Percentiles rank a stretch among this genome's conserved stretches.
Conservation (phyloP, 495 filamentous ascomycete species). For the Penicillium lividum region DNA sequence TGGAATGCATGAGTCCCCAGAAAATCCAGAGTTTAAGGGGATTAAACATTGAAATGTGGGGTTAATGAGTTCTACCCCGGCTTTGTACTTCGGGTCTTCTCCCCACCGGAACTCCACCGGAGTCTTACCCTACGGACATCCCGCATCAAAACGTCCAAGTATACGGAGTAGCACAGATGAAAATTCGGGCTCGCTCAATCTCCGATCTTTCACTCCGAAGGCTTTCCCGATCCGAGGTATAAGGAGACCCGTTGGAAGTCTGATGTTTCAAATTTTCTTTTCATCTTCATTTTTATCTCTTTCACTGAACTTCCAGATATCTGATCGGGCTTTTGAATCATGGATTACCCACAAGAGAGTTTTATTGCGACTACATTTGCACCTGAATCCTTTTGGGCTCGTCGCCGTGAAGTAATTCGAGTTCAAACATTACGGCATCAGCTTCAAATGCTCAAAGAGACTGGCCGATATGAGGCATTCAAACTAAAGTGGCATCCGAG, state of each 20-base stretch:
- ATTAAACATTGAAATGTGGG: background rate
- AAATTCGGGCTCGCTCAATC: constrained; percentile 15
- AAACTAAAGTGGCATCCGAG: constrained; percentile 50
- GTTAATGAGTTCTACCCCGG: background rate
- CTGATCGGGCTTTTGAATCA: background rate
- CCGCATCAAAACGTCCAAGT: constrained; percentile 8
- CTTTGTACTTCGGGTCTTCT: background rate
- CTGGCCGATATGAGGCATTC: constrained; percentile 58
- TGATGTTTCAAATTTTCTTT: background rate
- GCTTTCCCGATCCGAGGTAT: constrained; percentile 2
- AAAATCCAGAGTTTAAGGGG: background rate
- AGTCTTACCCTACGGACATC: constrained; percentile 17
- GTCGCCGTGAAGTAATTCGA: constrained; percentile 43
- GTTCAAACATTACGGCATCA: constrained; percentile 44
- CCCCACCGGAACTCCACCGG: constrained; percentile 27
- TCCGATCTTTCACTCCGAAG: constrained; percentile 9
- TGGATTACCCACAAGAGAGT: constrained; percentile 37
- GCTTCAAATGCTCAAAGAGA: constrained; percentile 52
- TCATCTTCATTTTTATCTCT: background rate
- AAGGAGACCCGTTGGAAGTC: background rate
- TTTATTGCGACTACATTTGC: constrained; percentile 35
- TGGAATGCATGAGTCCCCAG: constrained; percentile 2
- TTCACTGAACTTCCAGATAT: background rate
- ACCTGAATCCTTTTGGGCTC: constrained; percentile 31
- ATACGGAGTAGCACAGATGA: background rate